Evolutionary conservation across 1,284 basidiomycete genomes (phyloP).

Genomic region (Ceratobasidium sp.): DNA sequence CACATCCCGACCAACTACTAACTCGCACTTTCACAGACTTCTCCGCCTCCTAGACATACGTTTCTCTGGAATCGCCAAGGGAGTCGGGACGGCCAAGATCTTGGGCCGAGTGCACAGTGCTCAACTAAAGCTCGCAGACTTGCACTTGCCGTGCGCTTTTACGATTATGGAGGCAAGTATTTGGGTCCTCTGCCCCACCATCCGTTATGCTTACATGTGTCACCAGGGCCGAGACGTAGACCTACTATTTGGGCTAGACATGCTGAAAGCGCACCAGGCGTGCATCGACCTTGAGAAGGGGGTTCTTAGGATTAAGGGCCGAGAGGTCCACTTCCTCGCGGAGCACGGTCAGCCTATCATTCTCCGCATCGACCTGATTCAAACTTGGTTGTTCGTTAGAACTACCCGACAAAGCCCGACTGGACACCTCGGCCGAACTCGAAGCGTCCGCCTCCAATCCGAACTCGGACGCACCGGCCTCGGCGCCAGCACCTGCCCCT

Average conservation of each 20-base stretch:
- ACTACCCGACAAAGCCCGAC: conserved; percentile 81
- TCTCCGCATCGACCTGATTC: background rate
- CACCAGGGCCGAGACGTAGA: conserved; percentile 87
- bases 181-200: background rate
- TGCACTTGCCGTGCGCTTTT: conserved; percentile 90
- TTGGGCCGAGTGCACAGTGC: conserved; percentile 94
- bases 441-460: conserved; percentile 17
- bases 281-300: conserved; percentile 92
- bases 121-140: conserved; percentile 86
- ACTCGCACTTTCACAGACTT: conserved; percentile 62
- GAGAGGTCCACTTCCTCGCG: conserved; percentile 86
- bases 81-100: conserved; percentile 95
- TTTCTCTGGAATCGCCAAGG: conserved; percentile 91
- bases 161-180: conserved; percentile 88
- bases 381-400: conserved; percentile 15
- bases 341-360: conserved; percentile 75
- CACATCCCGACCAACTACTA: conserved; percentile 17
- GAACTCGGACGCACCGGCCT: conserved; percentile 25
- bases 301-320: conserved; percentile 87
- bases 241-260: conserved; percentile 94
- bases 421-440: conserved; percentile 47
- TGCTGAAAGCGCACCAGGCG: conserved; percentile 97
- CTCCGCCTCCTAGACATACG: conserved; percentile 93
- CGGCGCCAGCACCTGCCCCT: background rate
- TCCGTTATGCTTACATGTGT: background rate